Base-by-base conservation (phyloP, 2,329 filamentous ascomycete species). In the Colletotrichum aenigma region DNA sequence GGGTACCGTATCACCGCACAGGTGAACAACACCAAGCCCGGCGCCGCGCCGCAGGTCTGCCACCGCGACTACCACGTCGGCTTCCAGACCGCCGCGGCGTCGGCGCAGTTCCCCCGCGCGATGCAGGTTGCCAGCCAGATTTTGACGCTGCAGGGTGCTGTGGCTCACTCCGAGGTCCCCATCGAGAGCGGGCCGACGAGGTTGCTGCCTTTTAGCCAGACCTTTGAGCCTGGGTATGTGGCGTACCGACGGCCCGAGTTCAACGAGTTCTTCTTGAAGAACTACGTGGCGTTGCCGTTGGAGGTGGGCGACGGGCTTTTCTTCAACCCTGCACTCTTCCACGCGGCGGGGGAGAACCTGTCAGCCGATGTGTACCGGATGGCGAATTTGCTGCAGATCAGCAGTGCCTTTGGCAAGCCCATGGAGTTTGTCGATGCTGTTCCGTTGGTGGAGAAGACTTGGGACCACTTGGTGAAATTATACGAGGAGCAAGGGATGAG, bases 21-120 rank as follows among this genome's bases (percentile, higher is more conserved):
- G 80, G 89, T 92, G 55, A 93, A 93, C 79, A 87, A 92, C 65
- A 91, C 93, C 10, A 87, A 88, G 56, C 91, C 92, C 0, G 90
- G 91, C 21, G 90, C 90, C 1, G 83, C 86, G 43, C 85, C 92
- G 1, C 92, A 93, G 79, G 87, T 89, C 32, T 85, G 85, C 9
- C 92, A 93, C 79, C 86, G 91, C 2, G 92, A 93, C 79, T 93
- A 93, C 79, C 91, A 93, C 78, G 86, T 93, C 2, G 92, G 91
- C 0, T 93, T 93, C 82, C 90, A 92, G 80, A 89, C 88, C 1
- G 80, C 85, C 4, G 86, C 86, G 8, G 83, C 83, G 2, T 88
- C 86, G 58, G 84, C 85, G 0, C 82, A 79, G 21, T 91, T 89
- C 75, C 91, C 91, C 0, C 86, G 85, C 52, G 86, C 86, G 1